Evolutionary conservation across 2,329 filamentous ascomycete genomes (phyloP), one percentile per base, ranked within the genome.

Genomic region (Xylaria sp.): DNA sequence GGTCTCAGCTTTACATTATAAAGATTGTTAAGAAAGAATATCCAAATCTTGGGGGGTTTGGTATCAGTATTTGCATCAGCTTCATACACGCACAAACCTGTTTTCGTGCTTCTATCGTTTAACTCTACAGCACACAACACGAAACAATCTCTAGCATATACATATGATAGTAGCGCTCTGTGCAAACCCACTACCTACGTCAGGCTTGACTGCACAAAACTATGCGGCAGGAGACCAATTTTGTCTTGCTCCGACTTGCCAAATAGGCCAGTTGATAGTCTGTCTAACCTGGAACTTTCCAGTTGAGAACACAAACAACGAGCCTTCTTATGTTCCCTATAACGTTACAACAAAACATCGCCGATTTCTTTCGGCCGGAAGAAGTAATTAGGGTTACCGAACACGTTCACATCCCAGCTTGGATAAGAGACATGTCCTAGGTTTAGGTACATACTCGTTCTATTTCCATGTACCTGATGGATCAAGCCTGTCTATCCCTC

Each of bases 361-460:
- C 13, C 16, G 23, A 58, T 25, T 2, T 35, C 47, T 2, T 13
- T 35, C 35, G 32, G n/a, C 37, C 23, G 21, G 51, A 27, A 44
- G 23, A 51, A 29, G 55, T 32, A 63, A 59, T 23, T 8, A 29
- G 32, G 16, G 23, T 51, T 53, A 27, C 21, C 12, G 1, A 23
- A 42, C 29, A 23, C n/a, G 37, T 27, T 42, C 6, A 21, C 29
- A 53, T 55, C 25, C 47, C 25, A 3, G 35, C n/a, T 55, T 27
- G 21, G 50, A 35, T 25, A 23, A 32, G 32, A 23, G 23, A 32
- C 55, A 57, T 50, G n/a, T 21, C 18, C n/a, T n/a, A 67, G 29
- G 67, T 71, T 47, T 5, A 60, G 61, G 54, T 71, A 71, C 69
- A 63, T 69, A 27, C 18, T 40, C 27, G 35, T 32, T 57, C 32